Evolutionary conservation across 176 grass and related monocot genomes (phyloP), one percentile per base, ranked within the genome.

Genomic region (Themeda triandra): DNA sequence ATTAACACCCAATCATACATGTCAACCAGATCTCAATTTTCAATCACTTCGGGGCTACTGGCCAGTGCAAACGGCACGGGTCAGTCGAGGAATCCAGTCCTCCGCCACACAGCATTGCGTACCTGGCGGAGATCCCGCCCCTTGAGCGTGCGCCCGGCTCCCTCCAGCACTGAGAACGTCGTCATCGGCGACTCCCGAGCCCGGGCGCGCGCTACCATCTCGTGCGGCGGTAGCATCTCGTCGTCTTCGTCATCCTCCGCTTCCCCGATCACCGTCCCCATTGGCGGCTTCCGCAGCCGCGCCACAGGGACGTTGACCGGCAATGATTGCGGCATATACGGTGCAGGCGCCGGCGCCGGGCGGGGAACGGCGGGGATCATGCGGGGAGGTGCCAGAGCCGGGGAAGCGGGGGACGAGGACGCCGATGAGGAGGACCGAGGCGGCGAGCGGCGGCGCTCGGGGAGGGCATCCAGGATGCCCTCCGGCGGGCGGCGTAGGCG

Each of bases 61-160:
- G 35, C 51, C 13, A 75, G 36, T 77, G 77, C 46, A 83, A 77
- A 64, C n/a, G 42, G 40, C 58, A 86, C 39, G 19, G 80, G 63
- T 92, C 85, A 99, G 92, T 96, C 90, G n/a, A 96, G 85, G 83
- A 96, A 93, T 19, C 96, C 96, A 8, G 91, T 96, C 71, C 76
- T 92, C 77, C 84, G 80, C 89, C 90, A 96, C 59, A 99, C 81
- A 40, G 91, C 93, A 80, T 99, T 94, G 80, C 93, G 88, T 81
- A 94, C 90, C 81, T 91, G 89, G 69, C 84, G 87, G 70, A 96
- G 93, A 71, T 99, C 96, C 74, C 96, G 88, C 36, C 96, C 96
- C 79, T 99, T 99, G 18, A 96, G 91, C 19, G 90, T 99, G 76
- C 91, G 83, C 4, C 96, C 93, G 1, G 90, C 89, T 39, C 93